Percentiles rank a stretch among this genome's conserved stretches.
Conservation (phyloP, 2,329 filamentous ascomycete genomes). For the Aspergillus candidus region DNA sequence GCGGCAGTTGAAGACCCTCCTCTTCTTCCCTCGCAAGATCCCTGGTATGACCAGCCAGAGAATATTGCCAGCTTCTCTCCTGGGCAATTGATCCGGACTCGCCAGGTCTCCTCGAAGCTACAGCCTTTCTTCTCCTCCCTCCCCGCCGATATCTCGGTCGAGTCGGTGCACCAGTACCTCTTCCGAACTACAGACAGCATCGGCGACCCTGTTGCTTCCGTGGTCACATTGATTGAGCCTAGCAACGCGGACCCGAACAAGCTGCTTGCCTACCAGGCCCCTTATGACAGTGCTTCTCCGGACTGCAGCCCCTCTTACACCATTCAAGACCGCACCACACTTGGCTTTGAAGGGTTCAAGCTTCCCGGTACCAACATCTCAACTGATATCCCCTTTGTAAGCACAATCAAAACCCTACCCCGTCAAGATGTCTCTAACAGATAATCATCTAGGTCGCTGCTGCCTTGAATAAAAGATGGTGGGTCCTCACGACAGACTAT, state of each 20-base stretch:
- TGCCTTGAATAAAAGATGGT: slow-evolving; percentile 41
- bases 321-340: slow-evolving; percentile 5
- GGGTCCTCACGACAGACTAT: slow-evolving; percentile 44
- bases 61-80: slow-evolving; percentile 11
- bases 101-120: slow-evolving; percentile 8
- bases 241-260: slow-evolving; percentile 15
- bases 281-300: slow-evolving; percentile 18
- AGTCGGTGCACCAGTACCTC: slow-evolving; percentile 12
- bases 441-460: slow-evolving; percentile 17
- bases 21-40: slow-evolving; percentile 10
- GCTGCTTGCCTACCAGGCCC: slow-evolving; percentile 39
- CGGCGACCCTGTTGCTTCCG: slow-evolving; percentile 17
- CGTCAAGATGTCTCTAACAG: slow-evolving; percentile 23
- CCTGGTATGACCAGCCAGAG: slow-evolving; percentile 12
- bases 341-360: background rate
- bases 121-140: slow-evolving; percentile 8
- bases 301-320: slow-evolving; percentile 20
- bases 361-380: slow-evolving; percentile 21
- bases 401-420: background rate
- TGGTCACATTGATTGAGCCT: slow-evolving; percentile 34
- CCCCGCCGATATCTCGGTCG: slow-evolving; percentile 9
- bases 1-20: background rate
- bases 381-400: slow-evolving; percentile 8
- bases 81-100: slow-evolving; percentile 12
- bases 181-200: slow-evolving; percentile 17